phyloP scores from a whole-genome alignment of 2,329 filamentous ascomycete genomes.

The Paecilomyces formosus region DNA sequence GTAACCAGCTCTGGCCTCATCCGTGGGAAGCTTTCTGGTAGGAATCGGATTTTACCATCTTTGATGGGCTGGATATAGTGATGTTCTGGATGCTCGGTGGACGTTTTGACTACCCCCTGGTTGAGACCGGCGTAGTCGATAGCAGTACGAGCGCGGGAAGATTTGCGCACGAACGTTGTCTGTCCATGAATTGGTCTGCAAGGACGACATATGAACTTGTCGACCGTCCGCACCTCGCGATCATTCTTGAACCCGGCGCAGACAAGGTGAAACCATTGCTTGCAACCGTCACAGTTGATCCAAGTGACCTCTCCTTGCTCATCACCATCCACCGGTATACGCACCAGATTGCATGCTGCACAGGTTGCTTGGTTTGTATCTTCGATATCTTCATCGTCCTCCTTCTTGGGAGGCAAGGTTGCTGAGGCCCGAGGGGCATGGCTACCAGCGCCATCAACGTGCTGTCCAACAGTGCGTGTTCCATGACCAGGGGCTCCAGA shows the following conservation, averaged over 20 bases:
- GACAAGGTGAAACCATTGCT: slow-evolving; percentile 60
- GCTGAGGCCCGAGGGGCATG: not conserved
- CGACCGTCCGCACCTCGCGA: slow-evolving; percentile 56
- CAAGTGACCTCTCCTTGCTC: slow-evolving; percentile 52
- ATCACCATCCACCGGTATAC: slow-evolving; percentile 42
- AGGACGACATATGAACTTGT: slow-evolving; percentile 58
- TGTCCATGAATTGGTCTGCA: slow-evolving; percentile 55
- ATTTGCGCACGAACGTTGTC: slow-evolving; percentile 62
- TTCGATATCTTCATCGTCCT: slow-evolving; percentile 17
- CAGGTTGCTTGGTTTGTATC: slow-evolving; percentile 42
- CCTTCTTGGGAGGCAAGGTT: slow-evolving; percentile 9
- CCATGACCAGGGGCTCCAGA: slow-evolving; percentile 6
- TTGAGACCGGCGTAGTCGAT: slow-evolving; percentile 64
- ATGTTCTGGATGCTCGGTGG: slow-evolving; percentile 57
- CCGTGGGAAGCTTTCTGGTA: slow-evolving; percentile 55
- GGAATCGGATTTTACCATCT: slow-evolving; percentile 54
- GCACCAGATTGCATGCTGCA: slow-evolving; percentile 49
- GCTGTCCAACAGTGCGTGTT: slow-evolving; percentile 7
- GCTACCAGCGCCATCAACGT: not conserved
- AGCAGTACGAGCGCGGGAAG: slow-evolving; percentile 54
- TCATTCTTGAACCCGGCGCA: slow-evolving; percentile 61
- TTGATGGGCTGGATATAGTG: slow-evolving; percentile 63
- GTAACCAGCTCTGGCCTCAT: slow-evolving; percentile 58
- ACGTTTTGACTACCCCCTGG: slow-evolving; percentile 58
- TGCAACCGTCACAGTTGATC: slow-evolving; percentile 63